Evolutionary conservation across 2,329 filamentous ascomycete species (phyloP), one percentile per base, ranked within the genome.

Genomic region (Colletotrichum lini): DNA sequence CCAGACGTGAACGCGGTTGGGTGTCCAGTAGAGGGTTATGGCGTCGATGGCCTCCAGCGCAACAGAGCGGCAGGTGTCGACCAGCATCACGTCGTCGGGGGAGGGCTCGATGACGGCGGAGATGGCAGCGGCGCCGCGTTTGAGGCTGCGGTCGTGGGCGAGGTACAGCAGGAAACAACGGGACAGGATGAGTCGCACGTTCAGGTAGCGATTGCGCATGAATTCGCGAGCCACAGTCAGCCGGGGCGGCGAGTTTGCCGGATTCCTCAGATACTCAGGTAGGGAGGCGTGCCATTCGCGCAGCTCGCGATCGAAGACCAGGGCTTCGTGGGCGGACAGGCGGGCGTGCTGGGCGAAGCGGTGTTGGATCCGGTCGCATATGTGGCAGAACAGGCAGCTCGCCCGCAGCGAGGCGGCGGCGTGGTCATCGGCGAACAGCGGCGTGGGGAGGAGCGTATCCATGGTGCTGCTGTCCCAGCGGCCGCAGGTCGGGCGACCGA

Each of bases 401-500:
- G 77, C 77, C 3, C 72, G 74, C 6, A 80, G 50, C 0, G 74
- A 78, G 2, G 75, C 65, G n/a, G 74, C 76, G 3, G 71, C 72
- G 35, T 79, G 62, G 53, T 80, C 78, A 1, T 78, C 76, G 2
- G 74, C 66, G 2, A 69, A 58, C 1, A 75, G 42, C 5, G 72
- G 65, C 8, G 72, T 74, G 0, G 78, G 78, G 2, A 78, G 70
- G 6, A 68, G 69, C 0, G 77, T 78, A 65, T 80, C 77, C 79
- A 80, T 80, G 9, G 78, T 78, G 7, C 59, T 75, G n/a, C 62
- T 72, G 5, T 80, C 78, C 77, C 77, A 78, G 12, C 75, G 74
- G 42, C 76, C 78, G 62, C 76, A 77, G 0, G 70, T 73, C 15
- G 83, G 82, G n/a, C 82, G 77, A 2, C 82, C 82, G 0, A 81